Conservation (phyloP, 2,329 filamentous ascomycete species). For the Rhytidhysteron rufulum region DNA sequence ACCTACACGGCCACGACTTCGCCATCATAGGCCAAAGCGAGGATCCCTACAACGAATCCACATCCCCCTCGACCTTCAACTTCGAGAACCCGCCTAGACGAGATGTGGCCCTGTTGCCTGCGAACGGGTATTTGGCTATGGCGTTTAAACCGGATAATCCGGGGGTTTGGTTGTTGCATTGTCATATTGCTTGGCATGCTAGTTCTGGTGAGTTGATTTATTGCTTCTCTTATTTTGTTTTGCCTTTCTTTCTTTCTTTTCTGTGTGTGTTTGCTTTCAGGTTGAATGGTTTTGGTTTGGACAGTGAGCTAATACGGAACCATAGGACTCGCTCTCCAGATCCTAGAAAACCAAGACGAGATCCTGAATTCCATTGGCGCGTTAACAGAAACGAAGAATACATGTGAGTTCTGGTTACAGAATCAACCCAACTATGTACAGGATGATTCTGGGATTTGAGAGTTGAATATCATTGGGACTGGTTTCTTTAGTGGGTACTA, state of each 20-base stretch:
- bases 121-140: constrained; percentile 32
- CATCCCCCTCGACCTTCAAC: constrained; percentile 7
- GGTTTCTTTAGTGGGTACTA: not conserved
- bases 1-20: constrained; percentile 20
- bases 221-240: not conserved
- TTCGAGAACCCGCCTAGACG: constrained; percentile 15
- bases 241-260: too few species aligned
- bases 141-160: constrained; percentile 23
- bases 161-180: constrained; percentile 36
- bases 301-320: not conserved
- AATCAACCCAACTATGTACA: constrained; percentile 2
- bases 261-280: too few species aligned
- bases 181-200: constrained; percentile 23
- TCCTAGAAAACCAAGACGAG: constrained; percentile 39
- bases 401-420: constrained; percentile 11
- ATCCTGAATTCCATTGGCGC: constrained; percentile 10
- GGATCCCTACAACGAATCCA: constrained; percentile 16
- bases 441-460: constrained; percentile 20
- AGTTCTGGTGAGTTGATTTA: constrained; percentile 10
- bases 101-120: constrained; percentile 17
- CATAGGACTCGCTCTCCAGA: constrained; percentile 44
- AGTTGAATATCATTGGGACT: too few species aligned
- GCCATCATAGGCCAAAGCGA: constrained; percentile 20
- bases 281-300: too few species aligned
- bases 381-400: constrained; percentile 3